These are phyloP conservation scores for Chaetomiaceae sp. DNA, from an alignment of 2,329 filamentous ascomycete species.

Conservation along the genomic window DNA sequence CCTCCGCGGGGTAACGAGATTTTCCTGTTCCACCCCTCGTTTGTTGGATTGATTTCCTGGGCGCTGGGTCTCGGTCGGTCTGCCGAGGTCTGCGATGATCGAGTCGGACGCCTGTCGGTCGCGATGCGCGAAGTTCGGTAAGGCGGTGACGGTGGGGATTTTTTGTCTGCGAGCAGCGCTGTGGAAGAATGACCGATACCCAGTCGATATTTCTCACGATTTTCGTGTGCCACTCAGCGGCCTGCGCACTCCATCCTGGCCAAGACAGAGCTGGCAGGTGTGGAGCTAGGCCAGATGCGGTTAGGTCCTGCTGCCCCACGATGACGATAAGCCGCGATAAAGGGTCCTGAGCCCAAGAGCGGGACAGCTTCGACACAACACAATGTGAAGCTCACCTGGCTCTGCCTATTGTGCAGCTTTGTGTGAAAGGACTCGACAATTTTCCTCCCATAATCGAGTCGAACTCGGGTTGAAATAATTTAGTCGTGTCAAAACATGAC, in stretches of 20 bases:
- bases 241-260: slow-evolving; percentile 14
- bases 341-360: not conserved
- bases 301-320: slow-evolving; percentile 18
- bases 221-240: slow-evolving; percentile 25
- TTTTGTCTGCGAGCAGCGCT: slow-evolving; percentile 5
- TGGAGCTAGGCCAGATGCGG: not conserved
- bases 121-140: slow-evolving; percentile 5
- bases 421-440: too few relatives aligned
- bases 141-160: slow-evolving; percentile 5
- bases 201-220: slow-evolving; percentile 21
- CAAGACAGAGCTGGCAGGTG: slow-evolving; percentile 1
- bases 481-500: too few relatives aligned
- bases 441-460: too few relatives aligned
- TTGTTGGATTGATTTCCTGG: slow-evolving; percentile 1
- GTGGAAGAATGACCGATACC: slow-evolving; percentile 11
- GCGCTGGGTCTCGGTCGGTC: not conserved
- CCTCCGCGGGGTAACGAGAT: slow-evolving; percentile 28
- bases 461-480: too few relatives aligned
- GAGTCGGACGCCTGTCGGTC: not conserved
- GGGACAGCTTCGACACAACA: not conserved
- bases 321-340: slow-evolving; percentile 18
- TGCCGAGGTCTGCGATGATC: not conserved
- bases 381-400: not conserved
- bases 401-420: not conserved
- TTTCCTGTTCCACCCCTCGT: slow-evolving; percentile 13